Evolutionary conservation across 73 alveolate genomes (phyloP), one percentile per base, ranked within the genome.

Genomic region (Uronychia binucleata): DNA sequence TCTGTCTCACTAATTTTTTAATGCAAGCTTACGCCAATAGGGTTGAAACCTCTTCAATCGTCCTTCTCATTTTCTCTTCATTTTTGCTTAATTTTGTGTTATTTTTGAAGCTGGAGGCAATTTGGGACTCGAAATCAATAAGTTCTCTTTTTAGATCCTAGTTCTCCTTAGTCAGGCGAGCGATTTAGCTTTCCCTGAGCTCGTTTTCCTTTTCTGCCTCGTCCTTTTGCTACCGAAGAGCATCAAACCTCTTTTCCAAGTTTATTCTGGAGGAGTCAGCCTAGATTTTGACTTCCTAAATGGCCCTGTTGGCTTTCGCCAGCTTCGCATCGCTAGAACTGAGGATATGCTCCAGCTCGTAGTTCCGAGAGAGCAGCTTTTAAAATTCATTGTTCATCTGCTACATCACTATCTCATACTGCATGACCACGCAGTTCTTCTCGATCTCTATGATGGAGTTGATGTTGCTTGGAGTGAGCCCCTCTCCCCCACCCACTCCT

Each of bases 341-440:
- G 5, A 46, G 19, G 67, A 46, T 19, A 46, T 46, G 67, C 19
- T 46, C 67, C 5, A 46, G 67, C 19, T 46, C 67, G 19, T 46
- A 46, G 67, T 46, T 46, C 67, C 67, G 5, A 11, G 67, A 46
- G 67, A 46, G 67, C 19, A 46, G 19, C 19, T 46, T 46, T 46
- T 46, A 46, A 46, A 46, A 46, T 46, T 46, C 67, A 46, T 46
- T 46, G 67, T 46, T 46, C n/a, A 46, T 5, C 5, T 46, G 67
- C 19, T 46, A 19, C 67, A 46, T 46, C n/a, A 46, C 67, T 46
- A 46, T 46, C 19, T 46, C 67, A 46, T 46, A 46, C 19, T 46
- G 67, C 67, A 46, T 46, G 67, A 46, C 19, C 67, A 46, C 67
- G 67, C 67, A 46, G 67, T 46, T 46, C 67, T 46, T 46, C 67